A percentile compares a stretch with the other conserved stretches of the same genome.
Evolutionary conservation across 345 rosid species (phyloP).

Genomic region (Melastoma malabathricum): DNA sequence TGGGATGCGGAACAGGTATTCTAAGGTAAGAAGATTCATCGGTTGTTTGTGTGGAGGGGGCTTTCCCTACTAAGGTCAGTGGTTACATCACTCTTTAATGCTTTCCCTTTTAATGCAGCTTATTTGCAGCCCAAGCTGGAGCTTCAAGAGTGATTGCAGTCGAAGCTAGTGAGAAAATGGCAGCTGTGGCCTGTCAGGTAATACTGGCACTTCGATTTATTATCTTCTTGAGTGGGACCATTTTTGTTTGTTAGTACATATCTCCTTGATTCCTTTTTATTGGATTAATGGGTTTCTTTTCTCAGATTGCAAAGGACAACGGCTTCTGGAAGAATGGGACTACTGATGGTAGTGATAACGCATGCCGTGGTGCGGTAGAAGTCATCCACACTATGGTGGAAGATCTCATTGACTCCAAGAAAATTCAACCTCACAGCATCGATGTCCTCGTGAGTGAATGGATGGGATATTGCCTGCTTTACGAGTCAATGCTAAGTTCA

Average conservation of each 20-base stretch:
- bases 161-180: slow-evolving; percentile 96
- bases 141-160: slow-evolving; percentile 85
- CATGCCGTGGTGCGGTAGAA: slow-evolving; percentile 40
- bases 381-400: slow-evolving; percentile 86
- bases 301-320: slow-evolving; percentile 78
- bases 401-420: slow-evolving; percentile 40
- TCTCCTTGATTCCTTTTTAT: slow-evolving; percentile 3
- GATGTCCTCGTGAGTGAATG: slow-evolving; percentile 89
- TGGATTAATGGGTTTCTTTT: slow-evolving; percentile 6
- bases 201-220: slow-evolving; percentile 5
- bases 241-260: background rate
- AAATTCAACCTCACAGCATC: slow-evolving; percentile 44
- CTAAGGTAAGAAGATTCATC: slow-evolving; percentile 35
- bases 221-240: background rate
- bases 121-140: slow-evolving; percentile 88
- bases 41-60: background rate
- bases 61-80: background rate
- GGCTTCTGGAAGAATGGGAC: slow-evolving; percentile 27
- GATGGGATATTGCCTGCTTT: slow-evolving; percentile 97
- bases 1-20: slow-evolving; percentile 96
- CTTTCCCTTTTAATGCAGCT: slow-evolving; percentile 22
- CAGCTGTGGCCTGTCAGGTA: slow-evolving; percentile 84
- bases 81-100: background rate
- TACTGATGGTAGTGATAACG: slow-evolving; percentile 13
- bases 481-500: slow-evolving; percentile 89